phyloP scores from a whole-genome alignment of 805 yeast genomes.

The Metschnikowia henanensis region DNA sequence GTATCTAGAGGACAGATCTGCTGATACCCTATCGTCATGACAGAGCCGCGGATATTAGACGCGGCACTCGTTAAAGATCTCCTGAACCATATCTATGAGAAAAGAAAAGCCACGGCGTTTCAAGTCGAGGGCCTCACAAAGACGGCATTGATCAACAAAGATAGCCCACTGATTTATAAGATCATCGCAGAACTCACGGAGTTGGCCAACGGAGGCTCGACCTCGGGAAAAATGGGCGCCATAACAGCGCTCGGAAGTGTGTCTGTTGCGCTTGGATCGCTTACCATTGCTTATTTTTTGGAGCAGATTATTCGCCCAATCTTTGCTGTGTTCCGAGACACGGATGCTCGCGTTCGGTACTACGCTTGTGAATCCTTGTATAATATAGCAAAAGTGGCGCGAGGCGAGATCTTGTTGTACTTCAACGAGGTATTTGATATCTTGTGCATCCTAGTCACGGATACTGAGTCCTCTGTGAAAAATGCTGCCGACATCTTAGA shows the following conservation, averaged over 20 bases:
- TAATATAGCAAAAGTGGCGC: slow-evolving; percentile 94
- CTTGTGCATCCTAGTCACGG: slow-evolving; percentile 85
- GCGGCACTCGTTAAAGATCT: slow-evolving; percentile 40
- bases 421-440: slow-evolving; percentile 96
- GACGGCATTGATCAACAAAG: slow-evolving; percentile 59
- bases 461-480: slow-evolving; percentile 86
- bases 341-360: slow-evolving; percentile 94
- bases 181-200: slow-evolving; percentile 78
- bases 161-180: slow-evolving; percentile 56
- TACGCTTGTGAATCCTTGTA: slow-evolving; percentile 96
- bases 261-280: slow-evolving; percentile 86
- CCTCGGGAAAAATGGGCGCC: slow-evolving; percentile 86
- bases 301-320: slow-evolving; percentile 92
- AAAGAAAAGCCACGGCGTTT: slow-evolving; percentile 48
- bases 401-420: slow-evolving; percentile 88
- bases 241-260: slow-evolving; percentile 94
- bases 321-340: slow-evolving; percentile 93
- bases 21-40: slow-evolving; percentile 9
- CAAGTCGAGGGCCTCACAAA: slow-evolving; percentile 79
- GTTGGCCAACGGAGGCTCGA: slow-evolving; percentile 70
- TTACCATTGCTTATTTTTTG: slow-evolving; percentile 78
- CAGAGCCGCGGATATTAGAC: slow-evolving; percentile 31
- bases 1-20: neutral
- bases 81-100: slow-evolving; percentile 46
- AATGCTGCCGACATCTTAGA: slow-evolving; percentile 95